Evolutionary conservation across 148 eudicot species (phyloP).

Genomic region (Oxyria digyna): DNA sequence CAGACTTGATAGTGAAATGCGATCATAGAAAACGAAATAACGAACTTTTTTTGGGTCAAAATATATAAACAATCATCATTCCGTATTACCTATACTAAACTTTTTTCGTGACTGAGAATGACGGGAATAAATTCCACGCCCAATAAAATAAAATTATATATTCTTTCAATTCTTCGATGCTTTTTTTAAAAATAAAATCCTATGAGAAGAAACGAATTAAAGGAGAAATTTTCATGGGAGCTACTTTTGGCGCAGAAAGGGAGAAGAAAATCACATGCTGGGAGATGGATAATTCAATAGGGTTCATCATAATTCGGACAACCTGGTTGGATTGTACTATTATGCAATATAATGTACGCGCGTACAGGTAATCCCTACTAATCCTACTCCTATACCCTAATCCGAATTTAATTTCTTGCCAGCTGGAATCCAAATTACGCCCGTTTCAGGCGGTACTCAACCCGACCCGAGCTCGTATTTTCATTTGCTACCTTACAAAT

Average conservation of each 20-base stretch:
- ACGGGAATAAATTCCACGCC: too few species aligned
- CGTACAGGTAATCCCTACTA: neutral
- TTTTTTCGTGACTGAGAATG: too few species aligned
- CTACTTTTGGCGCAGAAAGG: constrained; percentile 1
- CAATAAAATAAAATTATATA: too few species aligned
- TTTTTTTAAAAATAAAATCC: neutral
- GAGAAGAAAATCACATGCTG: neutral
- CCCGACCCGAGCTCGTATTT: neutral
- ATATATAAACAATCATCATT: too few species aligned
- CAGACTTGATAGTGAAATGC: too few species aligned
- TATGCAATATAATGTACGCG: neutral
- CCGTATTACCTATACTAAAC: too few species aligned
- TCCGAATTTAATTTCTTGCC: neutral
- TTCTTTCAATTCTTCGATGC: too few species aligned
- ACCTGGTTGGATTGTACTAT: constrained; percentile 6
- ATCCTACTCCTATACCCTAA: neutral
- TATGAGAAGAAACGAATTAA: neutral
- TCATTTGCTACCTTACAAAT: neutral
- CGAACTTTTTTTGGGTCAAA: too few species aligned
- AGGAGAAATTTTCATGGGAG: neutral
- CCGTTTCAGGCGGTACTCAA: neutral
- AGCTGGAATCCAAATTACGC: neutral
- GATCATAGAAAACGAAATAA: too few species aligned
- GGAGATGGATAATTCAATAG: neutral
- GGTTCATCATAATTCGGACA: constrained; percentile 1